Evolutionary conservation across 495 filamentous ascomycete genomes (phyloP).

Genomic region (Talaromyces liani): DNA sequence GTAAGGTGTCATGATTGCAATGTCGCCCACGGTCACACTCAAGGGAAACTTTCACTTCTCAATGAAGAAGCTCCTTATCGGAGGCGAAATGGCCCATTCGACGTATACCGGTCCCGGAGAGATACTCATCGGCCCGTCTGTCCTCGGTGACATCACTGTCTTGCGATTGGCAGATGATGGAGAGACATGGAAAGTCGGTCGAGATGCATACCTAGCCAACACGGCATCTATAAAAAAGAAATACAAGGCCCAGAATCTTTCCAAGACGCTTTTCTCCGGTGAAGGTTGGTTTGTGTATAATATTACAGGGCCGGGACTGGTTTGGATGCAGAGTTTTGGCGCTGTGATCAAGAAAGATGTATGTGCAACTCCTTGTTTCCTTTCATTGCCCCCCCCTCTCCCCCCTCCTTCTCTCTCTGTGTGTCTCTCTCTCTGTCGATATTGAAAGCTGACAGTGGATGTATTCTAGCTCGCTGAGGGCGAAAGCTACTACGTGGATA

Average conservation of each 20-base stretch:
- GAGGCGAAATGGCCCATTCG: slow-evolving; percentile 72
- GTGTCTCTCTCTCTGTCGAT: too few species aligned
- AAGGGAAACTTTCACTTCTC: slow-evolving; percentile 74
- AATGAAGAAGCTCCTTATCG: slow-evolving; percentile 76
- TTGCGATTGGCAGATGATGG: slow-evolving; percentile 62
- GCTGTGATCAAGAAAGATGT: slow-evolving; percentile 96
- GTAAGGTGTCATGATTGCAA: slow-evolving; percentile 81
- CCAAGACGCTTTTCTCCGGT: slow-evolving; percentile 87
- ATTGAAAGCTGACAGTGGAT: slow-evolving; percentile 1
- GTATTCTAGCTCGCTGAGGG: slow-evolving; percentile 54
- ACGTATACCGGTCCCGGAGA: slow-evolving; percentile 89
- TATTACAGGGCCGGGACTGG: slow-evolving; percentile 66
- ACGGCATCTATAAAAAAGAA: slow-evolving; percentile 77
- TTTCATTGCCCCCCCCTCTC: slow-evolving; percentile 1
- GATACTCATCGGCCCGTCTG: slow-evolving; percentile 69
- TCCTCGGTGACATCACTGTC: slow-evolving; percentile 80
- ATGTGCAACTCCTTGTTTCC: slow-evolving; percentile 24
- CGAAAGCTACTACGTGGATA: slow-evolving; percentile 89
- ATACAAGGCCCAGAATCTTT: slow-evolving; percentile 78
- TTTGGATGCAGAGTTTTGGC: slow-evolving; percentile 89
- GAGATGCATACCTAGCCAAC: slow-evolving; percentile 68
- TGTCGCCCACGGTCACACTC: slow-evolving; percentile 80
- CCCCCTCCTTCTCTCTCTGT: too few species aligned
- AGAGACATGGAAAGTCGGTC: slow-evolving; percentile 67
- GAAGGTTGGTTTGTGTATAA: slow-evolving; percentile 91